Conservation (phyloP, 139 green algal species). For the Tetraselmis chui region DNA sequence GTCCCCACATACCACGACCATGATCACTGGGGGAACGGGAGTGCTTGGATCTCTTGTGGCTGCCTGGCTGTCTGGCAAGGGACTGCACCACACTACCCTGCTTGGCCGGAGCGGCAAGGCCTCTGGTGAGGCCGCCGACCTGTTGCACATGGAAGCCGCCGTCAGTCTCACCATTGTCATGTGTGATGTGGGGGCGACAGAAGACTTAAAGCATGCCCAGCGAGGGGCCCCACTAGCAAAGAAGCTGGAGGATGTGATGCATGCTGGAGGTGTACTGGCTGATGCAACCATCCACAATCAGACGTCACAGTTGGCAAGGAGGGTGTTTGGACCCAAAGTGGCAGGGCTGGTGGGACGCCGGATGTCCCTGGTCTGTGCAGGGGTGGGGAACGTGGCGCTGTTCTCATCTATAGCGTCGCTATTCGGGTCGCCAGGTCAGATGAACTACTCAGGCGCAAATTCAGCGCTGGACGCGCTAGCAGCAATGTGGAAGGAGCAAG, state of each 20-base stretch:
- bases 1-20: not conserved
- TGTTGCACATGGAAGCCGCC: not conserved
- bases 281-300: constrained; percentile 41
- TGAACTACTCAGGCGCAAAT: constrained; percentile 75
- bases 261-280: constrained; percentile 49
- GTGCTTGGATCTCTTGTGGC: constrained; percentile 54
- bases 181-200: not conserved
- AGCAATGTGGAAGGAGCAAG: not conserved
- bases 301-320: constrained; percentile 14
- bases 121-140: not conserved
- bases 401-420: constrained; percentile 76
- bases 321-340: constrained; percentile 52
- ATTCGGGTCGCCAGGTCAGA: constrained; percentile 71
- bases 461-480: constrained; percentile 48
- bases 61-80: constrained; percentile 44
- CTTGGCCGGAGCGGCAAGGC: constrained; percentile 50
- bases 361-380: constrained; percentile 3
- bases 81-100: constrained; percentile 26
- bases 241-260: constrained; percentile 19
- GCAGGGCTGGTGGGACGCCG: not conserved
- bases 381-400: constrained; percentile 30
- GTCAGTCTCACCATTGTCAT: not conserved
- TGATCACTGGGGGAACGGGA: constrained; percentile 68
- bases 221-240: no score
- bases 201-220: not conserved